Evolutionary conservation across 768 basidiomycete genomes (phyloP), one percentile per base, ranked within the genome.

Genomic region (Gelatoporia subvermispora): DNA sequence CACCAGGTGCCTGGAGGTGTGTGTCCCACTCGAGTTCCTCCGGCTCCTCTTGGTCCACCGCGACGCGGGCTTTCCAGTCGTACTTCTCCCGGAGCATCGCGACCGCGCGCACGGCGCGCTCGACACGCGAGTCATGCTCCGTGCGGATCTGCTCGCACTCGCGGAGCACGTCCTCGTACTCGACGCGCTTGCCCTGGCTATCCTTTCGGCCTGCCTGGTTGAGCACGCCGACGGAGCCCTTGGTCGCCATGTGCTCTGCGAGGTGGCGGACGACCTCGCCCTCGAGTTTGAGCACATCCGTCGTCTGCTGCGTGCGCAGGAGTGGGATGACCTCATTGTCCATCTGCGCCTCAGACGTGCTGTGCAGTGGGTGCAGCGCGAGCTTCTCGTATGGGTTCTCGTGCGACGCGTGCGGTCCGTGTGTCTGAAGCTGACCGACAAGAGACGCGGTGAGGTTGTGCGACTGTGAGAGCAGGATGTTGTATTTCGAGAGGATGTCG

Each of bases 401-500:
- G 44, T 38, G 46, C 8, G 53, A 43, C 25, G 59, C 28, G 39
- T 47, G 40, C 51, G 57, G 43, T 45, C 46, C 42, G 39, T 16
- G 35, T 0, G 48, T 13, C 3, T 60, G 56, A 43, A 51, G 56
- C n/a, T 51, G 52, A 48, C 72, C 65, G 16, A 77, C 68, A 36
- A 89, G 75, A 0, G 81, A 77, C 44, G 74, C 79, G 38, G 83
- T 84, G 57, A 93, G 82, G 55, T 75, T 85, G 60, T 88, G 86
- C 0, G 87, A 88, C 59, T 92, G 90, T 0, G 87, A 88, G 47
- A 92, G 76, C 22, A 93, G 75, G 53, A 88, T 76, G 56, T 84
- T 90, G 77, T 91, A 92, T 71, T 90, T 91, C 13, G 84, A 82
- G 46, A 92, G 74, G 47, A 93, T 79, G 59, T 92, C 89, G 2